A percentile compares a stretch with the other conserved stretches of the same genome.
phyloP scores from a whole-genome alignment of 2,329 filamentous ascomycete genomes.

The Colletotrichum gigasporum region DNA sequence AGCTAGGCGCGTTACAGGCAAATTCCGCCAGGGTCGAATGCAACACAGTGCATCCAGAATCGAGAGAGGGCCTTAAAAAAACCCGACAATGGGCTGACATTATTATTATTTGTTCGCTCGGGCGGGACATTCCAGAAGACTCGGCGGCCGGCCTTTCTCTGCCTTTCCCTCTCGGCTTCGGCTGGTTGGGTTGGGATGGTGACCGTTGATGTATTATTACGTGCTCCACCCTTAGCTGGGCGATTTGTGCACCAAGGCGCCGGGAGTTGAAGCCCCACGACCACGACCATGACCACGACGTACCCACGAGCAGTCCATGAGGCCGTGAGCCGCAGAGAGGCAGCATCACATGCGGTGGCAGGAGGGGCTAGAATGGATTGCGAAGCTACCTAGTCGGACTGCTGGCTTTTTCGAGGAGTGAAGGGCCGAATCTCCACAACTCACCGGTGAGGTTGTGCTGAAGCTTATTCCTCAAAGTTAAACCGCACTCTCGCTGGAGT shows the following conservation, averaged over 20 bases:
- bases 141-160: no score
- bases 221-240: no score
- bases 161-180: no score
- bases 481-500: no score
- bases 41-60: constrained; percentile 18
- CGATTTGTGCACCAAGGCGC: no score
- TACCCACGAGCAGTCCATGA: background rate
- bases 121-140: constrained; percentile 9
- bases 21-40: constrained; percentile 12
- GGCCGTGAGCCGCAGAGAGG: background rate
- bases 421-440: background rate
- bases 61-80: background rate
- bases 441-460: constrained; percentile 14
- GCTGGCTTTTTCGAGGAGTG: background rate
- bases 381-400: background rate
- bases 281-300: background rate
- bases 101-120: background rate
- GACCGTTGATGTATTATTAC: no score
- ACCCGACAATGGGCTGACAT: background rate
- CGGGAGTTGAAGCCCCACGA: background rate
- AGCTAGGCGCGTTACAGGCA: constrained; percentile 21
- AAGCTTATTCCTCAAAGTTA: constrained; percentile 5
- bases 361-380: background rate
- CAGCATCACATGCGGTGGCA: background rate
- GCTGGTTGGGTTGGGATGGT: no score